Conservation (phyloP, 2,329 filamentous ascomycete genomes). For the Scedosporium minutisporum region DNA sequence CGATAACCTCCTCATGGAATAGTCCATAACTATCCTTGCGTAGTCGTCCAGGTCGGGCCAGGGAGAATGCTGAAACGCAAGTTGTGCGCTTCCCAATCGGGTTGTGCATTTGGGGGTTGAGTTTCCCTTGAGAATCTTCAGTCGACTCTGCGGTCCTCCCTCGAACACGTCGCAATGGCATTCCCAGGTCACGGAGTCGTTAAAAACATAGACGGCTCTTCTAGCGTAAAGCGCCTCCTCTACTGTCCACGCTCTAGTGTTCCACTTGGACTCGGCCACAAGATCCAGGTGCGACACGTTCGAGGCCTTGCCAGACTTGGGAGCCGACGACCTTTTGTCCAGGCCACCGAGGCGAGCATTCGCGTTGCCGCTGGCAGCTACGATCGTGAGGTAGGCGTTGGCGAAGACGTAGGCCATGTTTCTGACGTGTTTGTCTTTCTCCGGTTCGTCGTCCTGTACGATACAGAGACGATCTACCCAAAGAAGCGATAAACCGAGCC, state of each 20-base stretch:
- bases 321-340: slow-evolving; percentile 17
- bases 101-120: slow-evolving; percentile 22
- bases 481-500: slow-evolving; percentile 31
- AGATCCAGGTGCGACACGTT: slow-evolving; percentile 25
- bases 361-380: slow-evolving; percentile 30
- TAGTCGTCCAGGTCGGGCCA: slow-evolving; percentile 38
- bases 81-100: slow-evolving; percentile 20
- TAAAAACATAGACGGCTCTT: slow-evolving; percentile 32
- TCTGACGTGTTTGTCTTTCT: slow-evolving; percentile 28
- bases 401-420: slow-evolving; percentile 37
- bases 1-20: slow-evolving; percentile 28
- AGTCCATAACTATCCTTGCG: slow-evolving; percentile 32
- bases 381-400: slow-evolving; percentile 33
- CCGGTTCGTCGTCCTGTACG: slow-evolving; percentile 31
- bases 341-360: slow-evolving; percentile 26
- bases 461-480: slow-evolving; percentile 39
- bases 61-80: slow-evolving; percentile 29
- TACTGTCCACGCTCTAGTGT: slow-evolving; percentile 31
- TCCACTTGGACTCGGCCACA: slow-evolving; percentile 28
- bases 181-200: slow-evolving; percentile 33
- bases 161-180: slow-evolving; percentile 36
- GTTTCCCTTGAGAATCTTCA: slow-evolving; percentile 11
- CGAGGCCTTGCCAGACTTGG: slow-evolving; percentile 13
- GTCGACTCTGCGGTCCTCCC: slow-evolving; percentile 16
- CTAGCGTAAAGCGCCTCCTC: slow-evolving; percentile 33